Base-by-base conservation (phyloP, 139 green algal genomes). In the Ostreobium quekettii region DNA sequence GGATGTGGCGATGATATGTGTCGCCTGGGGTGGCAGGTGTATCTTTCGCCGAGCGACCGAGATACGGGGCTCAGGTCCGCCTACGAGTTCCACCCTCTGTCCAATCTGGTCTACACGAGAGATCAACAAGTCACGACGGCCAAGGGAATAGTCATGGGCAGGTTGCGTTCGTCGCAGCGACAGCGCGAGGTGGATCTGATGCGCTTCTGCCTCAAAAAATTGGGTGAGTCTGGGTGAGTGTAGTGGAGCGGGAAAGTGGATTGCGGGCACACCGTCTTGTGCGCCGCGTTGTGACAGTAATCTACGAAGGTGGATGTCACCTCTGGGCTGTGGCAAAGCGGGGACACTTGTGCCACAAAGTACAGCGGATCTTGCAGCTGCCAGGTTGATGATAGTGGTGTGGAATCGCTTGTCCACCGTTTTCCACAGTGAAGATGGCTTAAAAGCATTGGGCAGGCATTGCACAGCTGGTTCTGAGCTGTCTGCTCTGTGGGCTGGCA, bases 51-150 rank as follows among this genome's bases (percentile, higher is more conserved):
- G 33, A 76, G 60, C 6, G 81, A 80, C 71, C 75, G 86, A 22
- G 86, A 95, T 80, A 95, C 89, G 11, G 88, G 90, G 30, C 72
- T 97, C 31, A 86, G 76, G 24, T 85, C 91, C 30, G 80, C 76
- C 36, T 97, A 97, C 84, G 42, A 61, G 11, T 96, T 96, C 69
- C 71, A 94, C 80, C 91, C 91, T 1, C 81, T 96, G 39, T 88
- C 80, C 76, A 97, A 97, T 81, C 80, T 97, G 71, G 78, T 96
- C 33, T 97, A 95, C 82, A 96, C 90, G 26, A 82, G 91, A 28
- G 91, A 97, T 80, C 91, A 97, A 80, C 88, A 93, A 74, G 89
- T 97, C 71, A 95, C 89, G 7, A 96, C 88, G 0, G 82, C 73
- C 81, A 85, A 81, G 60, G 91, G 90, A 71, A 87, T 96, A 36